Conservation (phyloP, 2,329 filamentous ascomycete genomes). For the Scedosporium aurantiacum region DNA sequence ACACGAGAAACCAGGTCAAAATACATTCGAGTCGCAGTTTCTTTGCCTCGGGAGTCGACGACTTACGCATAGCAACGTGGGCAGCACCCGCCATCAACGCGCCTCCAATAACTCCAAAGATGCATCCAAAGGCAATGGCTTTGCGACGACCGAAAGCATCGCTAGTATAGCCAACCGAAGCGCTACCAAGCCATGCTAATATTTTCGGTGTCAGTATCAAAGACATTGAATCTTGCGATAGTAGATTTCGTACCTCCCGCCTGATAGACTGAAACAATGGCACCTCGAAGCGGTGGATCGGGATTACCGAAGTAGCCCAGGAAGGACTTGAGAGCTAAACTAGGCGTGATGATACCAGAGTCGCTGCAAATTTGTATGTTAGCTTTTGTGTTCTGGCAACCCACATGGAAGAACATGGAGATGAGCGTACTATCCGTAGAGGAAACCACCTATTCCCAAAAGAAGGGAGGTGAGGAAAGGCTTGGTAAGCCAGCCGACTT, state of each 20-base stretch:
- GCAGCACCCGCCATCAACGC: conserved; percentile 28
- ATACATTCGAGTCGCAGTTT: too few species aligned
- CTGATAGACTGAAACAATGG: conserved; percentile 29
- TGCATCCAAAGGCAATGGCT: conserved; percentile 28
- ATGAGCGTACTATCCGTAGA: conserved; percentile 25
- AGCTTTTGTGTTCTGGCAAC: not conserved
- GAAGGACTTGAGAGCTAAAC: conserved; percentile 24
- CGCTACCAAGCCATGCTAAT: conserved; percentile 27
- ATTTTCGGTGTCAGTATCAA: not conserved
- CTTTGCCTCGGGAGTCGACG: not conserved
- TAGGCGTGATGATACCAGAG: conserved; percentile 30
- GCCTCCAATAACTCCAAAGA: conserved; percentile 26
- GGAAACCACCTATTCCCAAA: conserved; percentile 27
- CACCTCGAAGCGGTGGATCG: conserved; percentile 22
- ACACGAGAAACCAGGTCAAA: not conserved
- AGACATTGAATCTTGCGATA: not conserved
- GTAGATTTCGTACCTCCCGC: conserved; percentile 21
- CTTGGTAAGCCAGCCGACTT: conserved; percentile 22
- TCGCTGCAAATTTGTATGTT: conserved; percentile 16
- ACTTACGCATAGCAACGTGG: conserved; percentile 28
- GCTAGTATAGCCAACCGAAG: conserved; percentile 26
- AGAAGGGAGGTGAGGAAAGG: conserved; percentile 27
- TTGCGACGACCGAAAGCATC: conserved; percentile 25
- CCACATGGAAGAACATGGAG: not conserved
- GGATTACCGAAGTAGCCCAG: conserved; percentile 23